phyloP scores from a whole-genome alignment of 495 filamentous ascomycete genomes.

The Xylaria curta region DNA sequence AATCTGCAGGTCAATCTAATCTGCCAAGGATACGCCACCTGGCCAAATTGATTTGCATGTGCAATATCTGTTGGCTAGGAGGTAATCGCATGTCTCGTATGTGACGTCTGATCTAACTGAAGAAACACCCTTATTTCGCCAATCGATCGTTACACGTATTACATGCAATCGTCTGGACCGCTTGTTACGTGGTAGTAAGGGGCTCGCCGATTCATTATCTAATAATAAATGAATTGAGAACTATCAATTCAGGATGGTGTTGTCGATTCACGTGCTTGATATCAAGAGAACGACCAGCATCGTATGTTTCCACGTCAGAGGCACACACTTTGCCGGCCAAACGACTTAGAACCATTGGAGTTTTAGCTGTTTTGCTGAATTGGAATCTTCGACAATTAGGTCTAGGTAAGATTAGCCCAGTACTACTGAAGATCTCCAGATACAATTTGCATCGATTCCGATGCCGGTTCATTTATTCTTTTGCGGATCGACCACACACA shows the following conservation, averaged over 20 bases:
- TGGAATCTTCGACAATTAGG: background rate
- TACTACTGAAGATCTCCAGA: background rate
- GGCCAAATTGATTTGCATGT: background rate
- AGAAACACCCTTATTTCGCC: too few species aligned
- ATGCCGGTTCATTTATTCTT: slow-evolving; percentile 24
- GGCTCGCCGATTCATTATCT: background rate
- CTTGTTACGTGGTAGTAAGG: background rate
- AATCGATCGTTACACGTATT: background rate
- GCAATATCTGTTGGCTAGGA: slow-evolving; percentile 1
- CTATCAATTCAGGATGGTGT: background rate
- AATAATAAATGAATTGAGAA: background rate
- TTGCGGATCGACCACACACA: slow-evolving; percentile 18
- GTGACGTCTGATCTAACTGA: background rate
- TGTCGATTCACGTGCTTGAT: background rate
- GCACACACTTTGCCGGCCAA: background rate
- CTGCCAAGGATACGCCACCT: background rate
- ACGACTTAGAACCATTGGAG: background rate
- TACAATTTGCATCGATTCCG: background rate
- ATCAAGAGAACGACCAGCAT: background rate
- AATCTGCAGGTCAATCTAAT: background rate
- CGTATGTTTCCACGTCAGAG: background rate
- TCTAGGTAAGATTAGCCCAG: slow-evolving; percentile 6
- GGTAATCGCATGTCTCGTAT: background rate
- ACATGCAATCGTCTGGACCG: background rate
- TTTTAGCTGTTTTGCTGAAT: background rate